Base-by-base conservation (phyloP, 2,329 filamentous ascomycete species). In the Fusarium concolor region DNA sequence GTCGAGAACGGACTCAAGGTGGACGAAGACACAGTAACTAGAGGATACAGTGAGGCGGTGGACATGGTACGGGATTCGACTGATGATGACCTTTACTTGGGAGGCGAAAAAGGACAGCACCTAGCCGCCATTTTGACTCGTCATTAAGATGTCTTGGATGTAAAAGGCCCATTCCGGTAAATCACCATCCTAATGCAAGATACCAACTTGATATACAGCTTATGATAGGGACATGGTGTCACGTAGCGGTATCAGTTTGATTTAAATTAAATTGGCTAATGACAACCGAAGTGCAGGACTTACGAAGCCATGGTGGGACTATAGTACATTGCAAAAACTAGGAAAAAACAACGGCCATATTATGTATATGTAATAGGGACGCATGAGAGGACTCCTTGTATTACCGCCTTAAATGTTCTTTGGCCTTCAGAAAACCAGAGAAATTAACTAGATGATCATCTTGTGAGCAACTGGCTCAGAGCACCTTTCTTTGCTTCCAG, bases 11-110 rank as follows among this genome's bases (percentile, higher is more conserved):
- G 93, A 0, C 82, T 96, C 42, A 88, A 90, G 60, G 93, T 99
- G 28, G 96, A 98, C 72, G 95, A 98, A 80, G 93, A 96, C 42
- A 94, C 89, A 77, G 91, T 98, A 22, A 90, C 89, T 72, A 89
- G 85, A 73, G 93, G 92, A 0, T 99, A 98, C 76, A 88, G 91
- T 53, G 92, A 91, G 66, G 92, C 92, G 29, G 83, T 97, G 3
- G 92, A 96, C 73, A 83, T 95, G 75, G 89, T 88, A 17, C 84
- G 89, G 50, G 83, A 87, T 62, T 86, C 87, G 17, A 82, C 85
- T 2, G 83, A 86, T 20, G 89, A 88, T 26, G 87, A 86, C 67
- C 77, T 88, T 41, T 90, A 89, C 74, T 74, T 90, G 3, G 88
- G 87, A 14, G 87, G 87, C 1, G 86, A 88, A 63, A 82, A 79